Conservation (phyloP, 2,329 filamentous ascomycete species). For the Diaporthe ilicicola region DNA sequence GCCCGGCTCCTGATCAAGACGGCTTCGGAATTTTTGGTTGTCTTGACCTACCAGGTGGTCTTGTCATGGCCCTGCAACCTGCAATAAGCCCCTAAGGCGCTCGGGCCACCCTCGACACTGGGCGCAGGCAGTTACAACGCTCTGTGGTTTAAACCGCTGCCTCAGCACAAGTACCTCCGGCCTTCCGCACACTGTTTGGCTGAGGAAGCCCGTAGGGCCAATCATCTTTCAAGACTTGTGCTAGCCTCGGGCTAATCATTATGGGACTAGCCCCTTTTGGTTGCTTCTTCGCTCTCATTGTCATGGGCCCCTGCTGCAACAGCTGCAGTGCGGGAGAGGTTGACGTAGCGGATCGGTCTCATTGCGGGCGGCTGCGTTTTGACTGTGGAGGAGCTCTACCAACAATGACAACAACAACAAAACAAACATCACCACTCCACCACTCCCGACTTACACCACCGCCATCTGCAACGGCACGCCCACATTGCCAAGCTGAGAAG, state of each 20-base stretch:
- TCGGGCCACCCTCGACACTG: constrained; percentile 2
- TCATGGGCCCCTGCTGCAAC: neutral
- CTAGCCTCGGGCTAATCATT: constrained; percentile 24
- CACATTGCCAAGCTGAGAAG: neutral
- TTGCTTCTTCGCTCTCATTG: constrained; percentile 9
- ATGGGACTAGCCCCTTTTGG: neutral
- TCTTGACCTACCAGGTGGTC: neutral
- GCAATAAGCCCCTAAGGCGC: constrained; percentile 23
- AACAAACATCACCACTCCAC: neutral
- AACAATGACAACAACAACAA: neutral
- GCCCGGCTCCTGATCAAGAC: constrained; percentile 22
- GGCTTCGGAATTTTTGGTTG: constrained; percentile 30
- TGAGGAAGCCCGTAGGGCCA: neutral
- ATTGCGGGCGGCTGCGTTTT: neutral
- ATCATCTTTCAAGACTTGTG: constrained; percentile 30
- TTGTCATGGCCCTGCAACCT: constrained; percentile 4
- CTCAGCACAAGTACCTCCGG: neutral
- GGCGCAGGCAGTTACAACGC: neutral
- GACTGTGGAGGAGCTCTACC: neutral
- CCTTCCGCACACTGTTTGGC: neutral
- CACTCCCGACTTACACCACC: neutral
- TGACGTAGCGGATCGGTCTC: constrained; percentile 17
- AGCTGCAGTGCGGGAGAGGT: neutral
- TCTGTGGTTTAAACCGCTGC: rapidly evolving
- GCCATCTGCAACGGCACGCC: neutral